Evolutionary conservation across 805 yeast genomes (phyloP).

Genomic region (Komagataella pseudopastoris): DNA sequence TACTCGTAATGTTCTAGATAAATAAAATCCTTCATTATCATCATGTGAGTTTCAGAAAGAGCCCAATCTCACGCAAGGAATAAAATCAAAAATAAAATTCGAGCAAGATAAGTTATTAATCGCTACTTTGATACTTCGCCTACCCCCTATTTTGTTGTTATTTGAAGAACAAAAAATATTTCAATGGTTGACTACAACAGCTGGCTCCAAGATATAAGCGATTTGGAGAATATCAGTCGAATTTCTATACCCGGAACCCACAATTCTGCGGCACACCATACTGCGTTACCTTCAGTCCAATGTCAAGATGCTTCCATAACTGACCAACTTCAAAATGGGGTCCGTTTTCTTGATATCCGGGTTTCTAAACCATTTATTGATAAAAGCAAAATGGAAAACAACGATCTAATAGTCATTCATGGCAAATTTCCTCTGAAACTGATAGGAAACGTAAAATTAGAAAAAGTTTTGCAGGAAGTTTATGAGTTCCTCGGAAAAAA

Average conservation of each 20-base stretch:
- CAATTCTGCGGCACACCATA: constrained; percentile 60
- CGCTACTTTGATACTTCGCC: too few species aligned
- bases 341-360: constrained; percentile 62
- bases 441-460: constrained; percentile 39
- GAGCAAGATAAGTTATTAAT: too few species aligned
- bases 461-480: constrained; percentile 39
- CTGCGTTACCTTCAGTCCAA: constrained; percentile 33
- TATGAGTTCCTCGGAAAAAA: constrained; percentile 40
- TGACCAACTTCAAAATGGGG: constrained; percentile 57
- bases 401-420: constrained; percentile 54
- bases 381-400: constrained; percentile 15
- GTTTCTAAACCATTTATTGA: constrained; percentile 43
- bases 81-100: too few species aligned
- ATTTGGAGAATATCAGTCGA: constrained; percentile 33
- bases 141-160: neutral
- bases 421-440: constrained; percentile 66
- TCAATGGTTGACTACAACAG: constrained; percentile 7
- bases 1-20: constrained; percentile 12
- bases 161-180: neutral
- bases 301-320: constrained; percentile 53
- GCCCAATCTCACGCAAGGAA: too few species aligned
- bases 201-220: constrained; percentile 45
- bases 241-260: constrained; percentile 79
- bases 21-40: too few species aligned
- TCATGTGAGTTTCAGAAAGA: too few species aligned